Base-by-base conservation (phyloP, 2,329 filamentous ascomycete species). In the Emergomyces africanus region DNA sequence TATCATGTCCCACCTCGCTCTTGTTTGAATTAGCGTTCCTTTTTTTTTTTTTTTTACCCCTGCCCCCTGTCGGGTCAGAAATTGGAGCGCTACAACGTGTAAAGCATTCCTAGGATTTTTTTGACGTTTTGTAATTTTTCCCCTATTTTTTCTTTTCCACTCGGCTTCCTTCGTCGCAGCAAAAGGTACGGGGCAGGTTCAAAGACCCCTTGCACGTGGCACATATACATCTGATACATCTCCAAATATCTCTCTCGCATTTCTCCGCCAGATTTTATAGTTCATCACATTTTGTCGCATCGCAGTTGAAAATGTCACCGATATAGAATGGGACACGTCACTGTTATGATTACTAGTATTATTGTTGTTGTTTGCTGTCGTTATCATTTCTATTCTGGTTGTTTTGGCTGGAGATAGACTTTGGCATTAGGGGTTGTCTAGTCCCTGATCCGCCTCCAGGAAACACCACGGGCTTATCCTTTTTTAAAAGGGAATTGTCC, bases 11-110 rank as follows among this genome's bases (percentile, higher is more conserved):
- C n/a, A n/a, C n/a, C n/a, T n/a, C n/a, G n/a, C n/a, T n/a, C n/a
- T n/a, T n/a, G n/a, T n/a, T n/a, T n/a, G n/a, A n/a, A n/a, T n/a
- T n/a, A n/a, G n/a, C n/a, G n/a, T n/a, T n/a, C n/a, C n/a, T n/a
- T n/a, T n/a, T n/a, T n/a, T n/a, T n/a, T n/a, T n/a, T n/a, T n/a
- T n/a, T 69, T 30, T 41, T 30, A 3, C 15, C 28, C 66, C 3
- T 65, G 63, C 60, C 74, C 72, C 3, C 65, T 65, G 63, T 75
- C 72, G 49, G 70, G 61, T 68, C 71, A 71, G 65, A 73, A 74
- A 53, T 69, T 71, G 5, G 68, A 71, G 63, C 63, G 68, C 59
- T 58, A 20, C 10, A 20, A n/a, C 15, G 9, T 57, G 25, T 23
- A 44, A 30, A 30, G 30, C 30, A 30, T 30, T 30, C 30, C 6